Evolutionary conservation across 345 rosid genomes (phyloP).

Genomic region (Limnanthes douglasii): DNA sequence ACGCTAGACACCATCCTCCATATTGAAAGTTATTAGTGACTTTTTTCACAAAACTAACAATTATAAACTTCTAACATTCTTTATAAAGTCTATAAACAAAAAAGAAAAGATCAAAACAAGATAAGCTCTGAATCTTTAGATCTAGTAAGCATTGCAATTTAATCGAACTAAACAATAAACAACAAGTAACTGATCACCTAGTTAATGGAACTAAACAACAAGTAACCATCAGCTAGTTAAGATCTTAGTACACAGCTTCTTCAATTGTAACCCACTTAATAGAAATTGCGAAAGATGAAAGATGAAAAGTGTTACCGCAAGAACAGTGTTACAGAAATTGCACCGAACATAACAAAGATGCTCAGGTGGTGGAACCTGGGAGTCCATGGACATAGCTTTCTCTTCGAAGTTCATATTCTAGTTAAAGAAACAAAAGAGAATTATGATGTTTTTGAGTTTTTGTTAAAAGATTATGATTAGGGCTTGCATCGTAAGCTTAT

Average conservation of each 20-base stretch:
- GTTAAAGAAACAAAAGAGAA: not conserved
- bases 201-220: no score
- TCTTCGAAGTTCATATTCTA: slow-evolving; percentile 47
- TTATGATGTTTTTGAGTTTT: not conserved
- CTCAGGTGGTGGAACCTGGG: slow-evolving; percentile 42
- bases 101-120: no score
- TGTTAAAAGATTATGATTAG: not conserved
- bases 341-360: slow-evolving; percentile 96
- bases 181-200: no score
- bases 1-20: no score
- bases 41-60: not conserved
- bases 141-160: no score
- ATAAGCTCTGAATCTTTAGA: no score
- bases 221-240: no score
- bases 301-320: slow-evolving; percentile 41
- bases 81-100: not conserved
- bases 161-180: no score
- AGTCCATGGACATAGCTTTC: slow-evolving; percentile 41
- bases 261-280: no score
- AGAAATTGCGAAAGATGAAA: no score
- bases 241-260: no score
- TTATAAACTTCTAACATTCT: not conserved
- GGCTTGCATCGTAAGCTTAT: not conserved
- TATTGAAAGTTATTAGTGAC: no score
- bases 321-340: slow-evolving; percentile 97